Conservation (phyloP, 495 filamentous ascomycete genomes). For the Penicillium coprophilum region DNA sequence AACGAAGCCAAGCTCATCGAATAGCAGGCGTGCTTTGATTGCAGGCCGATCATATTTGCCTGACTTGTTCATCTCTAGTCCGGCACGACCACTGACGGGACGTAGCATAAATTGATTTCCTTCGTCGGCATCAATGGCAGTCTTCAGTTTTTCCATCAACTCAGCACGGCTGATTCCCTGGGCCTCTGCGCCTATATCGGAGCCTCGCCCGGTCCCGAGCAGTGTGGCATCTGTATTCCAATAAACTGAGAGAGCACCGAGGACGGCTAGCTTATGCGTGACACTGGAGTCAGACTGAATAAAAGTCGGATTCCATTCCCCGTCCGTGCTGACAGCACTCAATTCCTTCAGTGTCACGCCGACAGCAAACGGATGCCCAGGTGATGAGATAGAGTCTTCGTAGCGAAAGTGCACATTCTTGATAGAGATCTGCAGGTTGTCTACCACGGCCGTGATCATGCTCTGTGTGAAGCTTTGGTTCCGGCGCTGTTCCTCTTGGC, state of each 20-base stretch:
- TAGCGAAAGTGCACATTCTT: slow-evolving; percentile 98
- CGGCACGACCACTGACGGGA: slow-evolving; percentile 88
- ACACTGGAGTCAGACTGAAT: slow-evolving; percentile 79
- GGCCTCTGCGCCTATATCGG: slow-evolving; percentile 59
- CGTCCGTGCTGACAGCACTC: slow-evolving; percentile 92
- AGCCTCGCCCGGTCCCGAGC: slow-evolving; percentile 69
- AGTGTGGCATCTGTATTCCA: slow-evolving; percentile 94
- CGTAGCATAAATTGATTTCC: slow-evolving; percentile 92
- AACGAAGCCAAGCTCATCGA: slow-evolving; percentile 94
- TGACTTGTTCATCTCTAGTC: slow-evolving; percentile 89
- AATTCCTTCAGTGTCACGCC: slow-evolving; percentile 92
- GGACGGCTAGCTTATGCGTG: slow-evolving; percentile 87
- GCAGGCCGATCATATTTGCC: slow-evolving; percentile 76
- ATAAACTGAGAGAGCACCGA: slow-evolving; percentile 87
- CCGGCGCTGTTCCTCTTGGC: slow-evolving; percentile 88
- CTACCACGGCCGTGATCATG: slow-evolving; percentile 90
- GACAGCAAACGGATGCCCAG: slow-evolving; percentile 90
- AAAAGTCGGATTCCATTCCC: slow-evolving; percentile 89
- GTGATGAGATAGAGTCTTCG: slow-evolving; percentile 94
- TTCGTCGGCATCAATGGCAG: slow-evolving; percentile 71
- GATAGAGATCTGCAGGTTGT: slow-evolving; percentile 94
- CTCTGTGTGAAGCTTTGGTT: slow-evolving; percentile 96
- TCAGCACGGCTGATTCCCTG: slow-evolving; percentile 67
- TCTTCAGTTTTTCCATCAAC: slow-evolving; percentile 70
- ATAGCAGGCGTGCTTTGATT: slow-evolving; percentile 85